Conservation (phyloP, 1,284 basidiomycete genomes). For the Cryptococcus sp. region DNA sequence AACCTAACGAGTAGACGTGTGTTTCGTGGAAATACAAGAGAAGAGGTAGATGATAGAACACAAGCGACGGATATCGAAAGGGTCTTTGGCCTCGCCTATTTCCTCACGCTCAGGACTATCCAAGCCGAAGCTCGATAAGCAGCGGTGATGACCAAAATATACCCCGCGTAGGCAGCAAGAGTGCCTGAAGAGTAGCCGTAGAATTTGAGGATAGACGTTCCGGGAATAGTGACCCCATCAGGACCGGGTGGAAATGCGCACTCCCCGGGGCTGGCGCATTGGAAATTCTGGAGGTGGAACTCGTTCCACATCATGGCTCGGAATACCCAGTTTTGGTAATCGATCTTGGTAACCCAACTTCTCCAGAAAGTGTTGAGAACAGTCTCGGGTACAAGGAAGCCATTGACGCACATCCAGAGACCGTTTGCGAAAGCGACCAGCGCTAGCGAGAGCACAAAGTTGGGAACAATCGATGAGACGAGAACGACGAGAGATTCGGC, state of each 20-base stretch:
- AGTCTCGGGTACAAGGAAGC: slow-evolving; percentile 11
- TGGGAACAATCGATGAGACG: slow-evolving; percentile 55
- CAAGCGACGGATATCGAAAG: no score
- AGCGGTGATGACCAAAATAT: slow-evolving; percentile 43
- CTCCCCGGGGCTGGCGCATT: slow-evolving; percentile 6
- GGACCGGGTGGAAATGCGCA: background rate
- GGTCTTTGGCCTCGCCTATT: no score
- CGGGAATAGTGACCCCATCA: slow-evolving; percentile 22
- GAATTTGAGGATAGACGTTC: slow-evolving; percentile 3
- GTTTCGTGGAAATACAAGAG: no score
- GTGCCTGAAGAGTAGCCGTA: slow-evolving; percentile 9
- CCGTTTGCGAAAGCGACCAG: slow-evolving; percentile 58
- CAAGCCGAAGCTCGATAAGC: slow-evolving; percentile 40
- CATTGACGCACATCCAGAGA: slow-evolving; percentile 57
- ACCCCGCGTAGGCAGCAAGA: slow-evolving; percentile 32
- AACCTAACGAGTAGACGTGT: no score
- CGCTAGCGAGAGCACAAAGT: slow-evolving; percentile 62
- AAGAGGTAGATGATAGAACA: no score
- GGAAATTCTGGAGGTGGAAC: slow-evolving; percentile 17
- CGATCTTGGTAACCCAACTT: slow-evolving; percentile 38
- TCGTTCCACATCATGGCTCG: slow-evolving; percentile 41
- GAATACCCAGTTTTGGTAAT: slow-evolving; percentile 47
- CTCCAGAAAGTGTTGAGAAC: slow-evolving; percentile 6
- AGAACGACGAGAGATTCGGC: slow-evolving; percentile 58
- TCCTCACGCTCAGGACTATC: slow-evolving; percentile 13